Evolutionary conservation across 495 filamentous ascomycete species (phyloP).

Genomic region (Barbatosphaeria neglecta): DNA sequence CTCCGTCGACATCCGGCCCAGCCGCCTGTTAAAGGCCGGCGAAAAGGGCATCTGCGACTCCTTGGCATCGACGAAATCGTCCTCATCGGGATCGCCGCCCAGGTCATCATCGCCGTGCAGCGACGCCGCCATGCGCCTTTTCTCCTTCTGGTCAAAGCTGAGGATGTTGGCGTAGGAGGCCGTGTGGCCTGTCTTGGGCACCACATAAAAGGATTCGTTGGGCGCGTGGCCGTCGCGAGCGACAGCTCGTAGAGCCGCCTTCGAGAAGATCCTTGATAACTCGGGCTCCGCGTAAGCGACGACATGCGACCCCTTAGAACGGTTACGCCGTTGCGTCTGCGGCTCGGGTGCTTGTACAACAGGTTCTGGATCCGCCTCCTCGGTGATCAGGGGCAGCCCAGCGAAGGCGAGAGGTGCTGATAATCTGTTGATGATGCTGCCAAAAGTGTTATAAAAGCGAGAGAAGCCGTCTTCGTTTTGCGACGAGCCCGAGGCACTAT

Average conservation of each 20-base stretch:
- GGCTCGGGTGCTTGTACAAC: conserved; percentile 17
- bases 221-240: conserved; percentile 32
- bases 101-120: conserved; percentile 16
- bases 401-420: conserved; percentile 87
- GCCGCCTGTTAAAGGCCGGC: conserved; percentile 16
- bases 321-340: conserved; percentile 27
- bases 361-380: conserved; percentile 28
- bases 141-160: conserved; percentile 57
- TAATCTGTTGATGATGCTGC: conserved; percentile 65
- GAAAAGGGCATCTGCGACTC: conserved; percentile 44
- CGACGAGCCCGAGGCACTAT: background rate
- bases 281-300: conserved; percentile 50
- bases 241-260: conserved; percentile 64
- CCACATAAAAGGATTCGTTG: conserved; percentile 87
- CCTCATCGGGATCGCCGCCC: conserved; percentile 48
- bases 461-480: conserved; percentile 70
- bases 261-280: conserved; percentile 63
- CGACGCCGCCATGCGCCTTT: conserved; percentile 33
- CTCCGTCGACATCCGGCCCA: conserved; percentile 18
- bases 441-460: conserved; percentile 81
- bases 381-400: conserved; percentile 62
- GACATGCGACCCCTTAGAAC: conserved; percentile 21
- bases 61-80: conserved; percentile 79
- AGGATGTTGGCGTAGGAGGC: conserved; percentile 83
- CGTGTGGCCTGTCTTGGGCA: conserved; percentile 80